Base-by-base conservation (phyloP, 495 filamentous ascomycete species). In the Massariosphaeria phaeospora region DNA sequence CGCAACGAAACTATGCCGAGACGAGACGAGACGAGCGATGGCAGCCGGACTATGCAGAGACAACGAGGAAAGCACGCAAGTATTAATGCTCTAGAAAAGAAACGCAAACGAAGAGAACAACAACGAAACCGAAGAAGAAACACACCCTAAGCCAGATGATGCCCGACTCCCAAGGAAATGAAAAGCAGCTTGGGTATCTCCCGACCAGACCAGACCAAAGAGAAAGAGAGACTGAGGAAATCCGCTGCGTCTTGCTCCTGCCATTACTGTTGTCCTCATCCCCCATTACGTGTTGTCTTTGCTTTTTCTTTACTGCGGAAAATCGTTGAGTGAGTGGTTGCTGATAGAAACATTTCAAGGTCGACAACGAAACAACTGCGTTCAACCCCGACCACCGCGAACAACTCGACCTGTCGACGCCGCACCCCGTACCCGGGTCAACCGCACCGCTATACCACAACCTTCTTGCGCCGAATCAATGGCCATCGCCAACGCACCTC, bases 331-430 rank as follows among this genome's bases (percentile, higher is more conserved):
- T 24, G 23, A 42, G 2, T 43, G 33, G 17, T 35, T 21, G 24
- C 23, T 41, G 36, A 36, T 30, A 50, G 15, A 5, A 13, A 26
- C 35, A 15, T 17, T 17, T 26, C 40, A 23, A 69, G 68, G 52
- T 73, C 40, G 68, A 68, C 52, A 72, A 72, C 56, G 70, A 73
- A 61, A 70, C 66, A 29, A 73, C 70, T 20, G 70, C 70, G 27
- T 54, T 55, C 38, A 55, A 63, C 45, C 54, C 60, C 54, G 84
- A 88, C 70, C 79, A 82, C 73, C 78, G 93, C 2, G 93, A 98
- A 64, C 91, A 96, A 67, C 87, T 96, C 57, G 91, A 98, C 73
- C 79, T 96, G 46, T 83, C 84, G 26, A 85, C 87, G 0, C 84
- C 89, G 36, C 81, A 91, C 46, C 76, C 85, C 0, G 57, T 84